Conservation (phyloP, 345 rosid genomes). For the Physaria fendleri region DNA sequence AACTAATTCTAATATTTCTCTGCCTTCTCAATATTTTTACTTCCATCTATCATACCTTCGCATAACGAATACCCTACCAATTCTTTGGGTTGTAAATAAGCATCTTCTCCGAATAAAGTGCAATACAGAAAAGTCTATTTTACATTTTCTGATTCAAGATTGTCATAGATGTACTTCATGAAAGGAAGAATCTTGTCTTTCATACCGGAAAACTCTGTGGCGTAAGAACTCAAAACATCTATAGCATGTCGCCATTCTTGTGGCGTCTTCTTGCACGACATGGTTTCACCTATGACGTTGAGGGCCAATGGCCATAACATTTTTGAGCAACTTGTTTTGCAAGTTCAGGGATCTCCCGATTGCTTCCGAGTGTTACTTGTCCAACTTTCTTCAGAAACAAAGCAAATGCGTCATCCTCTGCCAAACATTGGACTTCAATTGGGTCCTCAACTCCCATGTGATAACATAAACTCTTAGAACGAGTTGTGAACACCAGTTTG, state of each 20-base stretch:
- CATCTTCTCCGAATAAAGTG: slow-evolving; percentile 29
- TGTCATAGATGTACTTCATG: slow-evolving; percentile 33
- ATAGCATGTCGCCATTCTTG: slow-evolving; percentile 32
- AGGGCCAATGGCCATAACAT: slow-evolving; percentile 43
- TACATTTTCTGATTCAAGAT: neutral
- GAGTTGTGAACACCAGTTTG: slow-evolving; percentile 16
- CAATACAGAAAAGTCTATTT: slow-evolving; percentile 34
- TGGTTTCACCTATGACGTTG: slow-evolving; percentile 29
- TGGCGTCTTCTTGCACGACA: slow-evolving; percentile 17
- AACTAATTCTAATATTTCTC: slow-evolving; percentile 10
- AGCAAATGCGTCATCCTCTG: neutral
- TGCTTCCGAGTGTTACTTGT: neutral
- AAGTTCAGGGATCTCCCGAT: slow-evolving; percentile 16
- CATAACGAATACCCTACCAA: slow-evolving; percentile 26
- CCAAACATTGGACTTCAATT: slow-evolving; percentile 13
- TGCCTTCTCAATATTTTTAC: slow-evolving; percentile 7
- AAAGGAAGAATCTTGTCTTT: slow-evolving; percentile 24
- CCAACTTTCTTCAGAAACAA: slow-evolving; percentile 19
- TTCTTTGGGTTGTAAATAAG: neutral
- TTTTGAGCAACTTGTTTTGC: slow-evolving; percentile 19
- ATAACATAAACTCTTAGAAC: neutral
- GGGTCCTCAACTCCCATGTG: rapidly evolving
- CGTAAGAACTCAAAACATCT: slow-evolving; percentile 15
- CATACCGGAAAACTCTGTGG: neutral
- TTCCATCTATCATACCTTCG: slow-evolving; percentile 10